These are phyloP conservation scores for Yamadazyma akitaensis DNA, from an alignment of 805 yeast genomes.

Conservation along the genomic window DNA sequence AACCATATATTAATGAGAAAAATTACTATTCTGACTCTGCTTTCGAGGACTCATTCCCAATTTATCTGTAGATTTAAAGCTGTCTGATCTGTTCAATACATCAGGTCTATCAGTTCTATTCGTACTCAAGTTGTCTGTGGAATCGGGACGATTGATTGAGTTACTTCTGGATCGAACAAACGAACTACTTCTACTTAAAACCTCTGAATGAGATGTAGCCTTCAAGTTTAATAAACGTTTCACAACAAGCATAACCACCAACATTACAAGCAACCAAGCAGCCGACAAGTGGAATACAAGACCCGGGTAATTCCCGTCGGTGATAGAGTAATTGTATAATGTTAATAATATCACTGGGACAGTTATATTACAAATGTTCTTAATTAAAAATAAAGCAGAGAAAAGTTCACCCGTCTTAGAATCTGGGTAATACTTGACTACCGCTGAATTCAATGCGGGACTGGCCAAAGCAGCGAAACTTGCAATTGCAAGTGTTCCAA, in stretches of 20 bases:
- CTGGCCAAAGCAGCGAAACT: conserved; percentile 49
- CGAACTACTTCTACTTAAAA: conserved; percentile 11
- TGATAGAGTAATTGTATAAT: conserved; percentile 39
- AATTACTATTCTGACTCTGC: no score
- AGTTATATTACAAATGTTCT: conserved; percentile 46
- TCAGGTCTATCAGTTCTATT: no score
- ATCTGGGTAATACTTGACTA: conserved; percentile 60
- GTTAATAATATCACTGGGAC: conserved; percentile 48
- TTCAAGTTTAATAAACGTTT: conserved; percentile 19
- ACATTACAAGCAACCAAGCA: conserved; percentile 7
- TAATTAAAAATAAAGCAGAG: conserved; percentile 63
- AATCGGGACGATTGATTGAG: no score
- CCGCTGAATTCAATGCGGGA: conserved; percentile 58
- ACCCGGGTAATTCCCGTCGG: conserved; percentile 26
- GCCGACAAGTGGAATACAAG: conserved; percentile 23
- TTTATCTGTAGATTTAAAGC: no score
- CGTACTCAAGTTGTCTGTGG: no score
- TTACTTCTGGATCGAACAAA: conserved; percentile 5
- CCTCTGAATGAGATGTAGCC: conserved; percentile 10
- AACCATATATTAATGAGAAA: no score
- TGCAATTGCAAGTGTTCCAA: conserved; percentile 33
- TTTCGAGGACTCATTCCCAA: no score
- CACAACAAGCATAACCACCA: conserved; percentile 12
- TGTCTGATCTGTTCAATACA: no score
- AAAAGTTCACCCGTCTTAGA: conserved; percentile 65